A percentile compares a stretch with the other conserved stretches of the same genome.
Evolutionary conservation across 139 green algal genomes (phyloP).

Genomic region (Micromonas pusilla): DNA sequence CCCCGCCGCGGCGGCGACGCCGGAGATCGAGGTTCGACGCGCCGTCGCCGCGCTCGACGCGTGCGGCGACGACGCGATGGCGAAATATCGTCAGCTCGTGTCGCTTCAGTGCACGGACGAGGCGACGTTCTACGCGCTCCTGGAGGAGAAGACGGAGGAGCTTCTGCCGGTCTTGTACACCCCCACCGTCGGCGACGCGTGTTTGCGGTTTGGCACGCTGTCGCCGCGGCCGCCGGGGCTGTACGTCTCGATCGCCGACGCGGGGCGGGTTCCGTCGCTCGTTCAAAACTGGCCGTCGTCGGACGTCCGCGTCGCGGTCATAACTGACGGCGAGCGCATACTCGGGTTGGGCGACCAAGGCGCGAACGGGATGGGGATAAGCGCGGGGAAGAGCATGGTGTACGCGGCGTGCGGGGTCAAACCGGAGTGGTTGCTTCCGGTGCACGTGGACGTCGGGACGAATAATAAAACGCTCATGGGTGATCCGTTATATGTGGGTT

Average conservation of each 20-base stretch:
- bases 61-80: conserved; percentile 2
- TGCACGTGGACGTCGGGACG: conserved; percentile 83
- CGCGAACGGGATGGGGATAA: conserved; percentile 73
- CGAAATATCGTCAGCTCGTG: conserved; percentile 20
- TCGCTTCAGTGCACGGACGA: conserved; percentile 8
- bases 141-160: conserved; percentile 25
- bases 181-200: conserved; percentile 60
- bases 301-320: conserved; percentile 54
- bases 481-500: conserved; percentile 63
- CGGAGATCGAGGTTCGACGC: conserved; percentile 14
- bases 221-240: conserved; percentile 37
- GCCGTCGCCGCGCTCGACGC: neutral
- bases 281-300: conserved; percentile 46
- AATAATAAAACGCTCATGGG: conserved; percentile 68
- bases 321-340: conserved; percentile 72
- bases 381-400: conserved; percentile 68
- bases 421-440: conserved; percentile 60
- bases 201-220: conserved; percentile 41
- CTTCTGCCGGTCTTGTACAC: conserved; percentile 58
- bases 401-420: conserved; percentile 59
- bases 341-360: conserved; percentile 75
- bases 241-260: conserved; percentile 51
- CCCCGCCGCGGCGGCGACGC: neutral
- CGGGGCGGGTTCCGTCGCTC: conserved; percentile 40
- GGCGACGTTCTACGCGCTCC: conserved; percentile 8